Base-by-base conservation (phyloP, 805 yeast genomes). In the Yarrowia sp. region DNA sequence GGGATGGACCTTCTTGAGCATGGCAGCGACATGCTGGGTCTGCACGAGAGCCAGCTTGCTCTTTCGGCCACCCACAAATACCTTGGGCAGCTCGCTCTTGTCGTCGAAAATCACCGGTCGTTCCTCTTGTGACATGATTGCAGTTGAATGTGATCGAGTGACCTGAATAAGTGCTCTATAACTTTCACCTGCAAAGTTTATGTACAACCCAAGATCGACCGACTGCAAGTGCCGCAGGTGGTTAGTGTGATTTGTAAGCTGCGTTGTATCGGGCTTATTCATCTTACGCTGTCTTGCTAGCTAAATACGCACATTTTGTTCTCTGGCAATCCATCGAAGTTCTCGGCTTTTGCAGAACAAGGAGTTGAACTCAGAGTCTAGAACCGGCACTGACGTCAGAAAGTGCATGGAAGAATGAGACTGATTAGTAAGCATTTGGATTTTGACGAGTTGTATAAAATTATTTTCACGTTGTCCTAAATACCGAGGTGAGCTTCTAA, bases 21-120 rank as follows among this genome's bases (percentile, higher is more conserved):
- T 67, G 14, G 75, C 79, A 64, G 85, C 86, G 36, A 93, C 90
- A 49, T 83, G 82, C 69, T 88, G 87, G 41, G 90, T 82, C 79
- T 94, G 99, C 5, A 83, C 82, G 14, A 94, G 90, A 0, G 99
- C 99, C 66, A 94, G 78, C 68, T 82, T 80, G 18, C 97, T 90
- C 73, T 87, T 86, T 73, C 99, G 84, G 24, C 98, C 96, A 33
- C 98, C 99, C 27, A 94, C 86, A 31, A 58, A 62, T 16, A 70
- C 64, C 63, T 64, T 63, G 21, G 68, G 67, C 19, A 41, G 32
- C 22, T 58, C 62, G 39, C 61, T 55, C 47, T 55, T 38, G 27
- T 55, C 58, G 31, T 51, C 58, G 31, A 33, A 51, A 51, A 51
- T 51, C 42, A 51, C 42, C 6, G 58, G 58, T 35, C 58, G 58